Base-by-base conservation (phyloP, 2,329 filamentous ascomycete genomes). In the Atkinsonella texensis region DNA sequence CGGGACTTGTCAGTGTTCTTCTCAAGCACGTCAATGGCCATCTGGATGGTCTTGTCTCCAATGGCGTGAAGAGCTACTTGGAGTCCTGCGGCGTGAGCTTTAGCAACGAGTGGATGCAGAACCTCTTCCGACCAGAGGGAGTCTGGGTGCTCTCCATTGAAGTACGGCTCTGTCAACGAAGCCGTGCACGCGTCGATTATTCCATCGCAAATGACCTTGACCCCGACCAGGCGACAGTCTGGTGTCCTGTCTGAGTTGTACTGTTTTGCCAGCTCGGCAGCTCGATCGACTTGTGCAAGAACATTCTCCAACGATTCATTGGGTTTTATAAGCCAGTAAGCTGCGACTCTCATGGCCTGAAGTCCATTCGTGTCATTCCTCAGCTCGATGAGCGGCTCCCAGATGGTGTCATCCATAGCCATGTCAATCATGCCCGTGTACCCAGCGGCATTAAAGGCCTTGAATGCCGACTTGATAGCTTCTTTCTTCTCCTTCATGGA, bases 61-160 rank as follows among this genome's bases (percentile, higher is more conserved):
- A 85, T 85, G 42, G 81, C 81, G 57, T 85, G 81, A 10, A 85
- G 68, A 0, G 81, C 81, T 39, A 78, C 74, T 59, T 85, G 81
- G 40, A 85, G 62, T 1, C 75, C 74, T 1, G 72, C 72, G 3
- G 65, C 66, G 44, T 75, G 72, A 2, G 80, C 80, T n/a, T 69
- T 70, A 11, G 69, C 63, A 1, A 85, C 74, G 0, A 83, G 74
- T 0, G 73, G 72, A 4, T 68, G 68, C 5, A 84, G 69, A 54
- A 76, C 72, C 15, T 70, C 68, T 2, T 67, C 64, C 0, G 70
- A 66, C 81, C 81, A 85, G 48, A 83, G 69, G 0, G 79, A 70
- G 2, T 75, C 72, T 20, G 72, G 65, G 11, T 69, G 65, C 6
- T 67, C 61, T 1, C 68, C 71, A 55, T 73, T 74, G 4, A 73